Conservation (phyloP, 2,329 filamentous ascomycete species). For the Epichloe baconii region DNA sequence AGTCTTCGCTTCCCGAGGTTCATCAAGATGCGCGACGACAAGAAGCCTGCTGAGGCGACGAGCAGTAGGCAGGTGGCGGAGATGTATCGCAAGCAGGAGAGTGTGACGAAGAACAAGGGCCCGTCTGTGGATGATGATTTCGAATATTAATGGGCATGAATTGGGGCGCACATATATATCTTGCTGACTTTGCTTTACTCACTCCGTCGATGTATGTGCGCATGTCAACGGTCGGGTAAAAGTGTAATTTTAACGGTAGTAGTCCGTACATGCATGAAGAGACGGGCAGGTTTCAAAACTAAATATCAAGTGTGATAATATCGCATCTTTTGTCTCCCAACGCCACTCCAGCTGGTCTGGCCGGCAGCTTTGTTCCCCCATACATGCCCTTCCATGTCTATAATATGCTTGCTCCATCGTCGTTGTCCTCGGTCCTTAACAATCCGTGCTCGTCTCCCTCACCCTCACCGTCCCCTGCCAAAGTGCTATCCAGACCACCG, state of each 20-base stretch:
- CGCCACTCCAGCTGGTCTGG: no score
- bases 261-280: no score
- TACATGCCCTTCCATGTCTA: no score
- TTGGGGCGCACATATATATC: not conserved
- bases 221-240: no score
- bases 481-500: not conserved
- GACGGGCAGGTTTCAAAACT: no score
- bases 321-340: no score
- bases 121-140: conserved; percentile 91
- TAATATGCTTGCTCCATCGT: not conserved
- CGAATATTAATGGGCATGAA: conserved; percentile 55
- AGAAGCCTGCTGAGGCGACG: conserved; percentile 87
- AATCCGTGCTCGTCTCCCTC: not conserved
- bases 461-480: not conserved
- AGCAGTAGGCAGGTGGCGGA: conserved; percentile 76
- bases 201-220: not conserved
- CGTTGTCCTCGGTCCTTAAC: not conserved
- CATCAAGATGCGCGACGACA: conserved; percentile 84
- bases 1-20: conserved; percentile 85
- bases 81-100: conserved; percentile 95
- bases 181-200: not conserved
- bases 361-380: no score
- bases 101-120: conserved; percentile 72
- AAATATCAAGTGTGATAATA: no score
- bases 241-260: no score